phyloP scores from a whole-genome alignment of 2,329 filamentous ascomycete genomes.

The Aspergillus fijiensis region DNA sequence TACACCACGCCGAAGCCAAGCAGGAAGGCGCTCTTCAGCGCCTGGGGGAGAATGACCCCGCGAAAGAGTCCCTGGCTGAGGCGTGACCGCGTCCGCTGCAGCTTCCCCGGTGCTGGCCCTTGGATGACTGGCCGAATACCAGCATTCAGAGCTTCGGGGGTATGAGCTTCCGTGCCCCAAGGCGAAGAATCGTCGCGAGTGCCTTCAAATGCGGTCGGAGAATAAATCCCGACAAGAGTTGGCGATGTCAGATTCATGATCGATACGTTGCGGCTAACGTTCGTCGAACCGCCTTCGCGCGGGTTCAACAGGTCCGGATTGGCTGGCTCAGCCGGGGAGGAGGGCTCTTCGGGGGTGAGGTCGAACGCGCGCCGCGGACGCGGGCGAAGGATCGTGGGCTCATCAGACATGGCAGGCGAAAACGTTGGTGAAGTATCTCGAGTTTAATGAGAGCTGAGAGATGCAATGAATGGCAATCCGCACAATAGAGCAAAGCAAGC shows the following conservation, averaged over 20 bases:
- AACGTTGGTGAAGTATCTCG: background rate
- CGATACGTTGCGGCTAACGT: conserved; percentile 69
- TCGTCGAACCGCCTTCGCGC: conserved; percentile 39
- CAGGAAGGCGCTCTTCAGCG: conserved; percentile 62
- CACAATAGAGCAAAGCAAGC: background rate
- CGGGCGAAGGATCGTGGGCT: conserved; percentile 63
- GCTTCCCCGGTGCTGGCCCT: conserved; percentile 25
- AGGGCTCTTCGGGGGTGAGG: conserved; percentile 48
- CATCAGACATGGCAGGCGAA: conserved; percentile 31
- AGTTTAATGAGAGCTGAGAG: background rate
- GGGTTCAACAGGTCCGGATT: conserved; percentile 37
- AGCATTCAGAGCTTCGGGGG: conserved; percentile 54
- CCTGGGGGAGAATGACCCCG: conserved; percentile 54
- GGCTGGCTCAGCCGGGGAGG: conserved; percentile 40
- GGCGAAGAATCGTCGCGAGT: conserved; percentile 65
- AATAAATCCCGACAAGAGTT: conserved; percentile 90
- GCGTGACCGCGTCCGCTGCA: conserved; percentile 36
- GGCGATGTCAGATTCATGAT: conserved; percentile 84
- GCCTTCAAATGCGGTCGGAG: conserved; percentile 59
- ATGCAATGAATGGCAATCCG: background rate
- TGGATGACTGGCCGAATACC: conserved; percentile 40
- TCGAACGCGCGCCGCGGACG: conserved; percentile 72
- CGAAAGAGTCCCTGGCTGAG: conserved; percentile 40
- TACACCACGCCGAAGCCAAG: conserved; percentile 80
- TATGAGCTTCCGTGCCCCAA: conserved; percentile 75